Conservation (phyloP, 345 rosid species). For the Cardamine chenopodiifolia region DNA sequence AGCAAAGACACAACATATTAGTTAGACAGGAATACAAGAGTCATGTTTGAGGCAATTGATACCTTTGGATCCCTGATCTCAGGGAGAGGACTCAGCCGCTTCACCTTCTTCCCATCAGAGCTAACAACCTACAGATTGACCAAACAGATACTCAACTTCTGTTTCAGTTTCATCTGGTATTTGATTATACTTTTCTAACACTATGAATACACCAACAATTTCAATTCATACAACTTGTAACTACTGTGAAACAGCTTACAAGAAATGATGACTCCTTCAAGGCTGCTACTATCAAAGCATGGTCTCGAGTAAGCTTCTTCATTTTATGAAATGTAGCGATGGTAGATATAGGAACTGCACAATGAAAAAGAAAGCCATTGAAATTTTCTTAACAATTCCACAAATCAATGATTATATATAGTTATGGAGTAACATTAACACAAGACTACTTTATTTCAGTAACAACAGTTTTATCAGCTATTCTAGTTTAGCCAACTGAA, state of each 20-base stretch:
- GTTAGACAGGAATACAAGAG: not conserved
- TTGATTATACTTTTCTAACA: not conserved
- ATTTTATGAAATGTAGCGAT: slow-evolving; percentile 75
- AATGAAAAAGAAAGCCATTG: slow-evolving; percentile 1
- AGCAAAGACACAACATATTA: slow-evolving; percentile 1
- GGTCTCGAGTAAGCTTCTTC: slow-evolving; percentile 74
- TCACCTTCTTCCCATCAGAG: slow-evolving; percentile 81
- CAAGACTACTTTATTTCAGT: not conserved
- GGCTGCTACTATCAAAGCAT: slow-evolving; percentile 55
- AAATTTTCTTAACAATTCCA: not conserved
- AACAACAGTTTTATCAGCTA: not conserved
- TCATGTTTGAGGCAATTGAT: slow-evolving; percentile 32
- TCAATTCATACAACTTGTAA: not conserved
- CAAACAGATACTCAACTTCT: slow-evolving; percentile 30
- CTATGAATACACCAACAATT: not conserved
- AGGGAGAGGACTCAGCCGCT: slow-evolving; percentile 63
- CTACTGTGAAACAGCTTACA: slow-evolving; percentile 48
- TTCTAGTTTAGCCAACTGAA: not conserved
- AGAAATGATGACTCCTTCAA: slow-evolving; percentile 77
- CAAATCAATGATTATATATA: not conserved
- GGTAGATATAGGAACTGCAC: slow-evolving; percentile 76
- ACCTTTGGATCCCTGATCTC: slow-evolving; percentile 85
- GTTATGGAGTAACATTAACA: not conserved
- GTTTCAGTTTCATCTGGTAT: not conserved
- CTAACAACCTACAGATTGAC: slow-evolving; percentile 61